phyloP scores from a whole-genome alignment of 202 grass and related monocot genomes.

The Eragrostis tef region DNA sequence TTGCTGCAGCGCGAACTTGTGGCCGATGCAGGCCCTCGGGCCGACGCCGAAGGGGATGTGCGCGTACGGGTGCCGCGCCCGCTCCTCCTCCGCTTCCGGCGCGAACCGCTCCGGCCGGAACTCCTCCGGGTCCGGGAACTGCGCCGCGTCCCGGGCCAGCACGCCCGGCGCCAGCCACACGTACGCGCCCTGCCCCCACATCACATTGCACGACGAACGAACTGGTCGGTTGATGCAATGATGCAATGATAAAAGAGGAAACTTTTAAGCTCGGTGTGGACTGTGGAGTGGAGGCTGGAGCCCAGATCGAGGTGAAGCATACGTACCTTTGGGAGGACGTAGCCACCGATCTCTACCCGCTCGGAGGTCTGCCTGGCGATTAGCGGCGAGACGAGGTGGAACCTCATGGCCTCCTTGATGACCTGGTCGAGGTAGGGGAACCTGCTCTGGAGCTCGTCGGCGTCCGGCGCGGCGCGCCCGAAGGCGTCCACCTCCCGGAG shows the following conservation, averaged over 20 bases:
- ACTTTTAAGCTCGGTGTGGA: too few relatives aligned
- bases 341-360: constrained; percentile 68
- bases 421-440: constrained; percentile 92
- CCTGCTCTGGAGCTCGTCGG: constrained; percentile 63
- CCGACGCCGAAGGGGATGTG: constrained; percentile 93
- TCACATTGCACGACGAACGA: too few relatives aligned
- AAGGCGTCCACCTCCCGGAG: constrained; percentile 72
- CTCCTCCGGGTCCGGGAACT: constrained; percentile 81
- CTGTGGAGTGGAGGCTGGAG: too few relatives aligned
- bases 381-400: constrained; percentile 80
- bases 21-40: constrained; percentile 77
- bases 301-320: neutral
- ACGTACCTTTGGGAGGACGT: constrained; percentile 72
- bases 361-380: constrained; percentile 89
- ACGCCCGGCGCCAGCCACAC: constrained; percentile 92
- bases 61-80: constrained; percentile 73
- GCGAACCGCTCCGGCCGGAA: constrained; percentile 91
- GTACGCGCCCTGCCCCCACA: constrained; percentile 57
- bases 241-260: too few relatives aligned
- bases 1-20: constrained; percentile 86
- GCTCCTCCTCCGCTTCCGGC: constrained; percentile 63
- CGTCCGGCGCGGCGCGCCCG: constrained; percentile 41
- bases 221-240: too few relatives aligned
- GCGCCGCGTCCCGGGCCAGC: constrained; percentile 70
- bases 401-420: constrained; percentile 90